These are phyloP conservation scores for Magnolia officinalis DNA, from an alignment of 164 flowering plant species.

Conservation along the genomic window DNA sequence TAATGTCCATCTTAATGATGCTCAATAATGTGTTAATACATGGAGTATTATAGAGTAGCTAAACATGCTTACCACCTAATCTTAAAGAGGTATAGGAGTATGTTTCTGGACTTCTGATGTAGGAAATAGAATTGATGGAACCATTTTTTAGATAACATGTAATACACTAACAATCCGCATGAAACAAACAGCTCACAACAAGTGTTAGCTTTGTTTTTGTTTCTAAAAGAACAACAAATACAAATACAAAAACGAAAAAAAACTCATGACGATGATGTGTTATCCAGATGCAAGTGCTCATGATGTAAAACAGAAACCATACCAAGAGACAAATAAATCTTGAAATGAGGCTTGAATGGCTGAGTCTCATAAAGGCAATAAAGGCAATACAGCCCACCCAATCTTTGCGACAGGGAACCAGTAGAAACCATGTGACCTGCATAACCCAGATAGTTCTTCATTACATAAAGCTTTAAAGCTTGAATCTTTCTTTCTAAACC, in stretches of 20 bases:
- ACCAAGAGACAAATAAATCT: constrained; percentile 74
- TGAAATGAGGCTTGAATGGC: constrained; percentile 78
- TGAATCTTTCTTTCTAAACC: too few species aligned
- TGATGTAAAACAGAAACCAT: constrained; percentile 15
- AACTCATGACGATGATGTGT: background rate
- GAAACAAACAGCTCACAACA: background rate
- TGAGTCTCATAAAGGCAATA: constrained; percentile 90
- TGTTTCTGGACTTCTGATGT: too few species aligned
- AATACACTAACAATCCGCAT: too few species aligned
- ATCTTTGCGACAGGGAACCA: constrained; percentile 54
- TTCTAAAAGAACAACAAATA: background rate
- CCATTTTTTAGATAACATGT: too few species aligned
- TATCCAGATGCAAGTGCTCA: background rate
- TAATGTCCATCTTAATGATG: background rate
- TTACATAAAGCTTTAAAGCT: background rate
- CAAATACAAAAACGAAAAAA: background rate
- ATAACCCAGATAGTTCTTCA: constrained; percentile 11
- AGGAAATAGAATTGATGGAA: too few species aligned
- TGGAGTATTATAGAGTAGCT: background rate
- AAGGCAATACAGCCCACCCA: constrained; percentile 87
- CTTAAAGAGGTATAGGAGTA: too few species aligned
- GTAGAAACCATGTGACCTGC: constrained; percentile 59
- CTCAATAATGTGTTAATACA: background rate
- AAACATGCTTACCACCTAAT: too few species aligned
- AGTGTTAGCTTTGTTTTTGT: background rate